Percentiles rank a stretch among this genome's conserved stretches.
Conservation (phyloP, 2,329 filamentous ascomycete genomes). For the Microdochium trichocladiopsis region DNA sequence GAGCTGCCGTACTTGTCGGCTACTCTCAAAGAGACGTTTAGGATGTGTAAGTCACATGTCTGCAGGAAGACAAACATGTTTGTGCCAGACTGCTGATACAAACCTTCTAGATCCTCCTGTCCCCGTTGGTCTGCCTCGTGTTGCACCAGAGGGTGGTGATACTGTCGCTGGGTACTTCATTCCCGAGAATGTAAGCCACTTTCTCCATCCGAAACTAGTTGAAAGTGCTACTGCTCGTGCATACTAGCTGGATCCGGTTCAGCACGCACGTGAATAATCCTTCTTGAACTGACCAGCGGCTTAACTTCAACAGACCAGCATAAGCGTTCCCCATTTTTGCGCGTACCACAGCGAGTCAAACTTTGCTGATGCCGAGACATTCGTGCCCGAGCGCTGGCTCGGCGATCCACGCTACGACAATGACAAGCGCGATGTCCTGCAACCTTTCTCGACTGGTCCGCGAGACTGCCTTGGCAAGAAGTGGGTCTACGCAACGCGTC, state of each 20-base stretch:
- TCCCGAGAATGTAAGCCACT: background rate
- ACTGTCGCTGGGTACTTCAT: background rate
- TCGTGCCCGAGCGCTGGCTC: constrained; percentile 31
- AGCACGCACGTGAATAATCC: no score
- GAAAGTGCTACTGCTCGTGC: no score
- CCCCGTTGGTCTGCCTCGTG: background rate
- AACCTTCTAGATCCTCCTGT: background rate
- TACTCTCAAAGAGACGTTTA: constrained; percentile 20
- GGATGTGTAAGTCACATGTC: constrained; percentile 10
- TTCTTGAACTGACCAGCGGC: no score
- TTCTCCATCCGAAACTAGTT: background rate
- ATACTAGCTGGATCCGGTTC: no score
- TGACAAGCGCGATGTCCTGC: constrained; percentile 24
- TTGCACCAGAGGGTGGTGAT: background rate
- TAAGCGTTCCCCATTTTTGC: background rate
- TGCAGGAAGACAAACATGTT: background rate
- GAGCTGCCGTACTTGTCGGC: constrained; percentile 19
- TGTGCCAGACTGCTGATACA: no score
- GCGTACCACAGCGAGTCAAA: constrained; percentile 12
- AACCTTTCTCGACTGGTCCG: constrained; percentile 29
- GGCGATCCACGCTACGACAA: constrained; percentile 16
- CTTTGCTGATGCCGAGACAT: constrained; percentile 28
- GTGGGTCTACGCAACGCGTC: no score
- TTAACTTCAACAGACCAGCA: background rate
- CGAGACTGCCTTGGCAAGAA: constrained; percentile 33